Evolutionary conservation across 2,329 filamentous ascomycete species (phyloP).

Genomic region (Trichoderma sp.): DNA sequence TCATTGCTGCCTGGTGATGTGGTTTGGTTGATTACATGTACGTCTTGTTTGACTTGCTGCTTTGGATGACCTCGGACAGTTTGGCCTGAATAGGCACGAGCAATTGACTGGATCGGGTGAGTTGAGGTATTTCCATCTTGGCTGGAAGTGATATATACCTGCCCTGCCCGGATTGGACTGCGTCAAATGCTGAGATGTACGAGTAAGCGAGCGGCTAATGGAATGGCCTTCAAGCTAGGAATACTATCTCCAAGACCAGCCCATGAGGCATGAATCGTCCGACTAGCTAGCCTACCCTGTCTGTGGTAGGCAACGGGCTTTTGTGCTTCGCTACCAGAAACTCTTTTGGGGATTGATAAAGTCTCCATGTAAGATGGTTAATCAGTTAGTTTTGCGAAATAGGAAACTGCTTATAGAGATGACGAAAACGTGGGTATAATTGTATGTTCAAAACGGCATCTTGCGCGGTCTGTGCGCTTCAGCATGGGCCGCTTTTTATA

Average conservation of each 20-base stretch:
- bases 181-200: not conserved
- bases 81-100: not conserved
- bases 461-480: not conserved
- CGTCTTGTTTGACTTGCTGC: not conserved
- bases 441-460: not conserved
- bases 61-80: not conserved
- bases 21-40: not conserved
- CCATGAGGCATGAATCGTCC: not conserved
- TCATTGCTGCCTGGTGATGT: not conserved
- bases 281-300: not conserved
- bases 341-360: not conserved
- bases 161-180: not conserved
- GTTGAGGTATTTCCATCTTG: not conserved
- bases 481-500: not conserved
- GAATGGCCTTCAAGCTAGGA: not conserved
- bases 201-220: not conserved
- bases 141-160: not conserved
- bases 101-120: not conserved
- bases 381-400: not conserved
- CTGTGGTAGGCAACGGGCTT: not conserved
- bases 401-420: not conserved
- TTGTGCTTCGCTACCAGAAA: not conserved
- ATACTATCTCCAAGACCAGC: not conserved
- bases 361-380: not conserved
- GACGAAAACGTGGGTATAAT: not conserved